These are phyloP conservation scores for Licmophora abbreviata DNA, from an alignment of 108 stramenopile genomes.

Conservation along the genomic window DNA sequence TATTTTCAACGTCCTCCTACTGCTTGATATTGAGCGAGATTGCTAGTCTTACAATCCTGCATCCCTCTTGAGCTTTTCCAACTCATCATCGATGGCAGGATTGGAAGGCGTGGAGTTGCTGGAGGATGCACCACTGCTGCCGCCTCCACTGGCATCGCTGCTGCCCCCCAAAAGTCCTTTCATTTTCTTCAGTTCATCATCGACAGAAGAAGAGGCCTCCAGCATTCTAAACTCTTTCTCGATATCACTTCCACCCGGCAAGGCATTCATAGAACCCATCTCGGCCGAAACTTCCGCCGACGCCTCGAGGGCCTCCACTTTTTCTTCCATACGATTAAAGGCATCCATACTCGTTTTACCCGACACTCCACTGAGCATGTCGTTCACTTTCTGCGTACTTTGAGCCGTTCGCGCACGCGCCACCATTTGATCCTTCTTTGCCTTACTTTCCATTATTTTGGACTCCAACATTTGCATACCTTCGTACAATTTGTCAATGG, in stretches of 20 bases:
- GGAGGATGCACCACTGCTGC: background rate
- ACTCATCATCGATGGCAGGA: slow-evolving; percentile 72
- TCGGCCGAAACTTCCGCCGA: slow-evolving; percentile 90
- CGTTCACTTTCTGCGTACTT: slow-evolving; percentile 91
- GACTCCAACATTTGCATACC: slow-evolving; percentile 91
- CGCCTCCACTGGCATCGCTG: slow-evolving; percentile 6
- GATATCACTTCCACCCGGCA: slow-evolving; percentile 66
- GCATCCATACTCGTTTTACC: slow-evolving; percentile 91
- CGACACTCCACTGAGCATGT: slow-evolving; percentile 88
- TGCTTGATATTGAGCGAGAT: too few relatives aligned
- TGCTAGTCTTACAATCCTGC: slow-evolving; percentile 8
- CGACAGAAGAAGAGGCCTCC: slow-evolving; percentile 72
- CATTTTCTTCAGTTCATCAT: slow-evolving; percentile 85
- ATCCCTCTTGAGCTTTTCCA: slow-evolving; percentile 72
- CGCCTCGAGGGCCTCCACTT: slow-evolving; percentile 92
- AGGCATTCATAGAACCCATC: slow-evolving; percentile 42
- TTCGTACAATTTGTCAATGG: slow-evolving; percentile 86
- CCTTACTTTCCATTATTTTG: slow-evolving; percentile 86
- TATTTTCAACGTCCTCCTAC: too few relatives aligned
- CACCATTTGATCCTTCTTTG: slow-evolving; percentile 93
- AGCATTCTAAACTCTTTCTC: slow-evolving; percentile 85
- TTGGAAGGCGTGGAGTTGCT: slow-evolving; percentile 2
- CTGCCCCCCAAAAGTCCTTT: slow-evolving; percentile 54
- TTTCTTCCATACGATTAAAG: slow-evolving; percentile 94
- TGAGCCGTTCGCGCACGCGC: slow-evolving; percentile 94